These are phyloP conservation scores for Coniochaeta sp. DNA, from an alignment of 2,329 filamentous ascomycete species.

Conservation along the genomic window DNA sequence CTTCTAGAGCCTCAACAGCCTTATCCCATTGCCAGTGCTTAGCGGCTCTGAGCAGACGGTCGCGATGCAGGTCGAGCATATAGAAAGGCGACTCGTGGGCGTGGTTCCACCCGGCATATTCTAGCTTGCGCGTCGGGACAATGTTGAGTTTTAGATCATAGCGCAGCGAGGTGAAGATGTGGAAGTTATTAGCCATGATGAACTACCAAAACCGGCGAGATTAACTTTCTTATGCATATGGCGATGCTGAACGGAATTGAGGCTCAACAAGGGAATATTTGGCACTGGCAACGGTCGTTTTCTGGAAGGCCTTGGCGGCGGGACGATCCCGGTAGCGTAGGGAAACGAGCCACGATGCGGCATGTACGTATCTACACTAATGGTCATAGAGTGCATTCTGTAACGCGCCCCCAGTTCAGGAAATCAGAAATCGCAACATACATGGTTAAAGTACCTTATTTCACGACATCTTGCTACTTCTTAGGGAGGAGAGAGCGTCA, in stretches of 20 bases:
- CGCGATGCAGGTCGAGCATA: conserved; percentile 70
- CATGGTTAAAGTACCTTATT: too few species aligned
- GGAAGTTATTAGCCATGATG: conserved; percentile 33
- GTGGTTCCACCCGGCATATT: conserved; percentile 44
- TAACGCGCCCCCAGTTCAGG: too few species aligned
- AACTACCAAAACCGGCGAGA: background rate
- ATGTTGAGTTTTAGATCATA: conserved; percentile 54
- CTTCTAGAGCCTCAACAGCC: conserved; percentile 36
- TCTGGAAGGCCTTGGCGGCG: background rate
- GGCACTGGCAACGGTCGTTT: background rate
- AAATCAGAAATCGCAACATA: too few species aligned
- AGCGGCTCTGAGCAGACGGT: conserved; percentile 64
- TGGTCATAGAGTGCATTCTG: too few species aligned
- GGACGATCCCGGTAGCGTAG: background rate
- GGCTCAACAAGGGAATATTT: background rate
- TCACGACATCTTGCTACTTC: too few species aligned
- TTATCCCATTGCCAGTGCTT: conserved; percentile 45
- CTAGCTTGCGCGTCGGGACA: conserved; percentile 26
- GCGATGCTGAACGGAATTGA: background rate
- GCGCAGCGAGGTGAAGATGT: conserved; percentile 63
- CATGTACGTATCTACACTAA: too few species aligned
- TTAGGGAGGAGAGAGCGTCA: too few species aligned
- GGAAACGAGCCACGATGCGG: background rate
- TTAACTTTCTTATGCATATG: too few species aligned
- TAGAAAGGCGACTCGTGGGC: conserved; percentile 57